Conservation (phyloP, 208 protist species). For the Angomonas ambiguus region DNA sequence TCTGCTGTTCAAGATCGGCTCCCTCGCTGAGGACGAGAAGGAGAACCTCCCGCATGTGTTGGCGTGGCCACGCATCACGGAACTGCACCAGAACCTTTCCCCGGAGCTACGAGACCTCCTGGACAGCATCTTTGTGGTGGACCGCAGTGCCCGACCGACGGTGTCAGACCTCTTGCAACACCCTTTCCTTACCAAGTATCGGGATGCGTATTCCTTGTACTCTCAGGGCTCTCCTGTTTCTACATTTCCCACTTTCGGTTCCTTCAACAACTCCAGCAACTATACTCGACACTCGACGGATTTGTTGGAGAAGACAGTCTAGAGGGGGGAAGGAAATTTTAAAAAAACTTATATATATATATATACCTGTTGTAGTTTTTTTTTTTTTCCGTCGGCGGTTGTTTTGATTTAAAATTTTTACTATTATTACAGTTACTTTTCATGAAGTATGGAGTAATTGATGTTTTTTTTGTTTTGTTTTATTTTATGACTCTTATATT, state of each 20-base stretch:
- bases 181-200: slow-evolving; percentile 32
- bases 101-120: slow-evolving; percentile 37
- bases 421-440: background rate
- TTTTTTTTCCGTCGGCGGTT: too few relatives aligned
- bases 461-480: slow-evolving; percentile 9
- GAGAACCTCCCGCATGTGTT: slow-evolving; percentile 29
- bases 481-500: background rate
- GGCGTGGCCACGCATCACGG: background rate
- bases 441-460: background rate
- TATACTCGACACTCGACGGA: too few relatives aligned
- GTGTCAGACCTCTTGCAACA: slow-evolving; percentile 50
- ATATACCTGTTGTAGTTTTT: too few relatives aligned
- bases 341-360: slow-evolving; percentile 3
- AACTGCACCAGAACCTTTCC: slow-evolving; percentile 1
- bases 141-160: slow-evolving; percentile 40
- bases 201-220: background rate
- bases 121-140: slow-evolving; percentile 33
- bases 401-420: too few relatives aligned
- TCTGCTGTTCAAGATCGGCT: slow-evolving; percentile 60
- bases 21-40: slow-evolving; percentile 26
- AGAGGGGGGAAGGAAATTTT: too few relatives aligned
- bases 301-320: too few relatives aligned
- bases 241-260: too few relatives aligned
- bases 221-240: background rate
- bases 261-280: too few relatives aligned